Conservation (phyloP, 2,329 filamentous ascomycete species). For the Trichoderma brevicompactum region DNA sequence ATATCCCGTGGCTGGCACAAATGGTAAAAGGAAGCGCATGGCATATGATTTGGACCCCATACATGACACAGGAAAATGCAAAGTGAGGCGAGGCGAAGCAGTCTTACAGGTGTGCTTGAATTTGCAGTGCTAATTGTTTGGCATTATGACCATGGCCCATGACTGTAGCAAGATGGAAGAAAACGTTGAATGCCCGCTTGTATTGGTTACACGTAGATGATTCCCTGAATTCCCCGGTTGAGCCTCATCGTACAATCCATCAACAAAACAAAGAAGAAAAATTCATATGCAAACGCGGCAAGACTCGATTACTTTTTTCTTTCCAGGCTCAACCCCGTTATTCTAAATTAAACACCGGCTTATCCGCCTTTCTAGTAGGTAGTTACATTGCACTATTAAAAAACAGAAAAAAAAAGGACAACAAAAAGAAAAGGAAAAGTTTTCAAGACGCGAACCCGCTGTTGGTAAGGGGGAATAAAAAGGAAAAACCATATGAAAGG, state of each 20-base stretch:
- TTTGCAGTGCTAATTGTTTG: too few species aligned
- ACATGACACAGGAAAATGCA: too few species aligned
- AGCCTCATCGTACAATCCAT: not conserved
- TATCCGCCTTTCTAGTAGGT: slow-evolving; percentile 11
- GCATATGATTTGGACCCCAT: too few species aligned
- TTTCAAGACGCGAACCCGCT: slow-evolving; percentile 11
- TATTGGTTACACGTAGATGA: not conserved
- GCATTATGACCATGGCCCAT: too few species aligned
- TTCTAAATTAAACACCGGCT: slow-evolving; percentile 28
- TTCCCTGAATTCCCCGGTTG: not conserved
- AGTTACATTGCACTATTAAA: slow-evolving; percentile 20
- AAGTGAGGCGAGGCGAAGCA: too few species aligned
- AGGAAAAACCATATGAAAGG: not conserved
- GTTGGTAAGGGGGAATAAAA: not conserved
- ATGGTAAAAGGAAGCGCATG: too few species aligned
- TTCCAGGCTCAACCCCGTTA: slow-evolving; percentile 22
- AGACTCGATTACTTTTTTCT: slow-evolving; percentile 13
- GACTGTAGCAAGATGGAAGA: not conserved
- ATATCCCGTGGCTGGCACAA: too few species aligned
- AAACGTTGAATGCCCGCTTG: not conserved
- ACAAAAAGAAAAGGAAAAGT: not conserved
- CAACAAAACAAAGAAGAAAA: not conserved
- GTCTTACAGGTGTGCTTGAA: too few species aligned
- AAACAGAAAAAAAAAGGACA: not conserved
- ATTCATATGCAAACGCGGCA: slow-evolving; percentile 7